Evolutionary conservation across 805 yeast genomes (phyloP), one percentile per base, ranked within the genome.

Genomic region (Zygosaccharomyces rouxii): DNA sequence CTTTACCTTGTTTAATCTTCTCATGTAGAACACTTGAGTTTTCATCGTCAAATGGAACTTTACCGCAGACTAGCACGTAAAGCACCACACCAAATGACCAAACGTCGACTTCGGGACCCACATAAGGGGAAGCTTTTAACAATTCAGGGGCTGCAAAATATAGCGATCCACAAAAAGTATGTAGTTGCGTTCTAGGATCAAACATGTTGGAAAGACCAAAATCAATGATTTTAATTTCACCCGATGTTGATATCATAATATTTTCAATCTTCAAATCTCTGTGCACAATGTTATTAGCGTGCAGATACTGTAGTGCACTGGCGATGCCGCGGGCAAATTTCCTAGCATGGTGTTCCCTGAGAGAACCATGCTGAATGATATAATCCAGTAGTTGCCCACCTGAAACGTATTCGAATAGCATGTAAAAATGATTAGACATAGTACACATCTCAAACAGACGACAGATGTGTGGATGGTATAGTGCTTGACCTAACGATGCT

Each of bases 101-200:
- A 16, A 94, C 84, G 67, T 94, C 99, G 42, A 94, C 97, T 66
- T 94, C 99, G 0, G 99, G 99, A 0, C 99, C 99, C 31, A 79
- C 74, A 61, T 94, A 94, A 1, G 97, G 97, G 56, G 81, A 82
- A 1, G 98, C 99, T 50, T 87, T 86, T 46, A 94, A 73, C 56
- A 94, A 75, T 67, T 94, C 99, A 0, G 99, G 99, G 0, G 99
- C 99, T 0, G 99, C 99, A 77, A 94, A 94, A 66, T 94, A 94
- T 44, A 94, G 74, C 0, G 97, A 89, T 3, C 99, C 99, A 74
- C 99, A 94, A 64, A 88, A 94, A 1, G 99, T 94, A 62, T 86
- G 88, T 62, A 94, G 79, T 47, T 89, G 71, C 38, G 81, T 74
- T 51, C 78, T 78, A 16, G 81, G 79, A 40, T 89, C 81, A 65